phyloP scores from a whole-genome alignment of 768 basidiomycete species.

The Naganishia vaughanmartiniae region DNA sequence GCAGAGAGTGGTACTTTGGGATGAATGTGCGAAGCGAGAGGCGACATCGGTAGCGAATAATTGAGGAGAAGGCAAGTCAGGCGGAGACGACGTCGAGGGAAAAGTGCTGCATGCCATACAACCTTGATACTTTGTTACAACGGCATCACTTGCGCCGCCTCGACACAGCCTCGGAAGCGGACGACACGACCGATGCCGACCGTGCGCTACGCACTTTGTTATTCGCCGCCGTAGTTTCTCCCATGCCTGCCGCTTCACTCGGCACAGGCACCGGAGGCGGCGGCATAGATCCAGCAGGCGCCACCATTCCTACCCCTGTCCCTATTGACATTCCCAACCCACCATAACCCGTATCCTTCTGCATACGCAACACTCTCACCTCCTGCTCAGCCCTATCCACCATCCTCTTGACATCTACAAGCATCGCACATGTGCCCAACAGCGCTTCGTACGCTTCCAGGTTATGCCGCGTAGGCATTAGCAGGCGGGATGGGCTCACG shows the following conservation, averaged over 20 bases:
- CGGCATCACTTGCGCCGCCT: neutral
- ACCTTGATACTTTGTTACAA: neutral
- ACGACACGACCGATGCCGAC: conserved; percentile 23
- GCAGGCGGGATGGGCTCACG: conserved; percentile 68
- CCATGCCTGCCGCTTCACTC: neutral
- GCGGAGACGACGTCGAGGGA: no score
- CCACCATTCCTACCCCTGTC: neutral
- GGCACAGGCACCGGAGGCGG: conserved; percentile 4
- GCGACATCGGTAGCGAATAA: no score
- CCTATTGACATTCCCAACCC: neutral
- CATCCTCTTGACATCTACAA: conserved; percentile 82
- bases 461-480: conserved; percentile 91
- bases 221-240: neutral
- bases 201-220: conserved; percentile 7
- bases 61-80: no score
- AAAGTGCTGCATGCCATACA: no score
- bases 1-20: no score
- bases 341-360: conserved; percentile 33
- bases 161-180: conserved; percentile 23
- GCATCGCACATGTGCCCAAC: conserved; percentile 65
- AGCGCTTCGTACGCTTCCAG: conserved; percentile 70
- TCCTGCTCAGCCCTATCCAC: conserved; percentile 86
- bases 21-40: no score
- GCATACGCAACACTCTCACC: conserved; percentile 66
- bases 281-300: neutral